Base-by-base conservation (phyloP, 108 stramenopile genomes). In the Skeletonema marinoi region DNA sequence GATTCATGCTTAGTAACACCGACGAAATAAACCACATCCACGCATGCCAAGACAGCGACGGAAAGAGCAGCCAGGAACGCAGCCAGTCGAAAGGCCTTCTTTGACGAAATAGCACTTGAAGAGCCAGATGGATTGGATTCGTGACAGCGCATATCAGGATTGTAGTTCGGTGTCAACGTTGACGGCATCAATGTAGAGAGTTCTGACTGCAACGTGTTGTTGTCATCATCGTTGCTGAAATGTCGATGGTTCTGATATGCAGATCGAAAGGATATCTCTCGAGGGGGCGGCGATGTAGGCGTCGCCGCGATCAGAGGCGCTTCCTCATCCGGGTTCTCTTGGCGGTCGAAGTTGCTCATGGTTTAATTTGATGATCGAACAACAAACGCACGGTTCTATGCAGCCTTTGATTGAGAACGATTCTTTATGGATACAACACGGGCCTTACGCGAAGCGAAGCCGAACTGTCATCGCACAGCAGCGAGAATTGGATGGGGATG, bases 191-290 rank as follows among this genome's bases (percentile, higher is more conserved):
- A 46, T 6, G 29, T 42, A 19, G 74, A 75, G 31, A 67, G 38
- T 19, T 78, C 77, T 5, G 77, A 78, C n/a, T 70, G 64, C 7
- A 70, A 1, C 13, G 75, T 64, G 32, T 66, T 10, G 38, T 78
- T 48, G 56, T 71, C 70, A 21, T 65, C 36, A 31, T 32, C 35
- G 46, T 29, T 36, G 38, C 6, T 12, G 38, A n/a, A 29, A 41
- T n/a, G 36, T 10, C 7, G 54, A 0, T 25, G 54, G 25, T 25
- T 25, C 33, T 44, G 64, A 66, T 77, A 61, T 21, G 78, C 73
- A 14, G 58, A 70, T 51, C 78, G 68, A 66, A 77, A 86, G n/a
- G 75, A 70, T 56, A 70, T 61, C 54, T 80, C 79, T 21, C 19
- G 58, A n/a, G 80, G 72, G 5, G 54, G 71, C 11, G 78, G 70